Conservation (phyloP, 208 protist species). For the Phytomonas francai region DNA sequence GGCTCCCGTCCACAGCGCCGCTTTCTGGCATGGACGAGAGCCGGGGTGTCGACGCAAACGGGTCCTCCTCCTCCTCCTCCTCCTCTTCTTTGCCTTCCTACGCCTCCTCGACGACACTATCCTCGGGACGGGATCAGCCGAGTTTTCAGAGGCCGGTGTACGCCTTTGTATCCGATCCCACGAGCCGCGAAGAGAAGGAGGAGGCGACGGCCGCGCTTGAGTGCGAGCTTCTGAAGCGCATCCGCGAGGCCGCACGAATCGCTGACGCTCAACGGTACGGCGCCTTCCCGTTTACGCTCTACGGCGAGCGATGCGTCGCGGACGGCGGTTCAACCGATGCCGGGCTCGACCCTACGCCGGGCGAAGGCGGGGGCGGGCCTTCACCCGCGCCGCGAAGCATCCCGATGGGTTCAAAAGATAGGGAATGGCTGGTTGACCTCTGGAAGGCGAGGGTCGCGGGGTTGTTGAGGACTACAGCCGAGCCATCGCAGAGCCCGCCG, state of each 20-base stretch:
- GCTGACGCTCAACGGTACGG: conserved; percentile 24
- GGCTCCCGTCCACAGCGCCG: conserved; percentile 18
- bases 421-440: conserved; percentile 10
- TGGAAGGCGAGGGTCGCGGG: conserved; percentile 18
- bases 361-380: not conserved
- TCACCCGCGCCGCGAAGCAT: too few species aligned
- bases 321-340: not conserved
- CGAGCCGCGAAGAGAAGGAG: conserved; percentile 29
- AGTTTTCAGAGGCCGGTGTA: conserved; percentile 51
- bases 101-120: not conserved
- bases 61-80: too few species aligned
- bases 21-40: conserved; percentile 6
- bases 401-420: too few species aligned
- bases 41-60: not conserved
- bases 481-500: not conserved
- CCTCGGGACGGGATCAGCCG: too few species aligned
- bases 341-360: not conserved
- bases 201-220: conserved; percentile 37
- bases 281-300: conserved; percentile 18
- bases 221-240: conserved; percentile 25
- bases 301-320: not conserved
- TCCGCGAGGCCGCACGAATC: conserved; percentile 38
- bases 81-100: not conserved
- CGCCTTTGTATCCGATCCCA: conserved; percentile 37
- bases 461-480: too few species aligned